These are phyloP conservation scores for Tagetes erecta DNA, from an alignment of 129 eudicot species.

Conservation along the genomic window DNA sequence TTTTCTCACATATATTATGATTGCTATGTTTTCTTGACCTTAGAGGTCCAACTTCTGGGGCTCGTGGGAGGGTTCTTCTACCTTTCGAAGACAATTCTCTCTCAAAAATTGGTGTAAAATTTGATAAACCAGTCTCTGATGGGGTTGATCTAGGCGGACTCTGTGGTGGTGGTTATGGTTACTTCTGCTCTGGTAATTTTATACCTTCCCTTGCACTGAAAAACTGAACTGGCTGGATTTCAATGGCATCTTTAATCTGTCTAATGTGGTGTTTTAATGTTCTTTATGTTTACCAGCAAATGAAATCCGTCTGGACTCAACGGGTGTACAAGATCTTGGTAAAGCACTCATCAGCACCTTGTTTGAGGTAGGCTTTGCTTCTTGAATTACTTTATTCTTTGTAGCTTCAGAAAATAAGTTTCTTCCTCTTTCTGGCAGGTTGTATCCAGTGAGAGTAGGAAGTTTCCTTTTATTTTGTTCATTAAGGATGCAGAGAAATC, in stretches of 20 bases:
- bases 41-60: constrained; percentile 85
- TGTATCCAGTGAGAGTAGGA: constrained; percentile 65
- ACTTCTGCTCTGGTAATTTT: constrained; percentile 76
- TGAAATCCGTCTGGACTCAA: constrained; percentile 64
- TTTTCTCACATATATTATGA: background rate
- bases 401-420: background rate
- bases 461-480: constrained; percentile 75
- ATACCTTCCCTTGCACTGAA: background rate
- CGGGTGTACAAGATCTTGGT: constrained; percentile 68
- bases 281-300: constrained; percentile 46
- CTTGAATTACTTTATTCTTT: constrained; percentile 1
- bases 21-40: constrained; percentile 24
- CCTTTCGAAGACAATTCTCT: constrained; percentile 71
- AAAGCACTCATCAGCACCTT: constrained; percentile 50
- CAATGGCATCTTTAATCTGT: constrained; percentile 16
- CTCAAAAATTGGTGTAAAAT: constrained; percentile 84
- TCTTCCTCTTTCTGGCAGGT: constrained; percentile 37
- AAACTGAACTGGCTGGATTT: constrained; percentile 19
- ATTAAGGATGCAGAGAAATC: constrained; percentile 96
- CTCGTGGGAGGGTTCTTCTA: constrained; percentile 74
- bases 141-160: constrained; percentile 83
- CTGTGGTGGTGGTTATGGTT: constrained; percentile 74
- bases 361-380: constrained; percentile 59
- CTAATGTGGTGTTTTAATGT: constrained; percentile 6
- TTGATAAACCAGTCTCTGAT: constrained; percentile 66